A percentile compares a stretch with the other conserved stretches of the same genome.
Conservation (phyloP, 2,329 filamentous ascomycete genomes). For the Tolypocladium endophyticum region DNA sequence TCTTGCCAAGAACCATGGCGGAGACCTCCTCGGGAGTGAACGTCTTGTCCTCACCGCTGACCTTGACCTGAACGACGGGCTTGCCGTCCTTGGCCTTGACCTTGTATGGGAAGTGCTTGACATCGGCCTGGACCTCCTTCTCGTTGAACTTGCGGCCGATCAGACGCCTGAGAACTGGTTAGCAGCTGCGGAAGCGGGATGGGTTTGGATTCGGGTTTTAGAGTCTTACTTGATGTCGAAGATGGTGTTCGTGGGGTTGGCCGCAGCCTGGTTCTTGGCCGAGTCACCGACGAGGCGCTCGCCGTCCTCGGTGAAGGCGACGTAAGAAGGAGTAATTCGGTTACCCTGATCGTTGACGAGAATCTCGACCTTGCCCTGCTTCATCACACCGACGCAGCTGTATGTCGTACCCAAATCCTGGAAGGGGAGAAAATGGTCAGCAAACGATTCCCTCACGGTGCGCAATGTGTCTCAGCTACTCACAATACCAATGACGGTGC, state of each 20-base stretch:
- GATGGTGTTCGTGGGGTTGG: conserved; percentile 67
- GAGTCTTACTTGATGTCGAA: conserved; percentile 70
- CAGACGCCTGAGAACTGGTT: conserved; percentile 47
- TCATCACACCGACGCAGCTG: conserved; percentile 91
- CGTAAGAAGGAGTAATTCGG: conserved; percentile 91
- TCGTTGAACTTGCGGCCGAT: conserved; percentile 77
- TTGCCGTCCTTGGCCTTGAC: conserved; percentile 84
- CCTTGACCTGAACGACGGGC: conserved; percentile 69
- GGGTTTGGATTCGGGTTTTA: background rate
- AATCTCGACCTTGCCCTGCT: conserved; percentile 90
- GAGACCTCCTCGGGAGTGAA: conserved; percentile 76
- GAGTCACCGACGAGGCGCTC: conserved; percentile 96
- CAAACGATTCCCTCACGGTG: background rate
- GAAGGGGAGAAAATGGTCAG: background rate
- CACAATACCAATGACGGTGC: conserved; percentile 88
- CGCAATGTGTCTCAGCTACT: conserved; percentile 19
- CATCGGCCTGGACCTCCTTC: conserved; percentile 81
- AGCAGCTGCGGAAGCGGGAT: conserved; percentile 8
- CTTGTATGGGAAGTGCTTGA: conserved; percentile 99
- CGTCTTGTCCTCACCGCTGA: conserved; percentile 52
- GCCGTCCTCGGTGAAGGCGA: conserved; percentile 93
- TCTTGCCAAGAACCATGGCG: conserved; percentile 74
- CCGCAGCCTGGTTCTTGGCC: conserved; percentile 87
- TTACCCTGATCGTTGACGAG: conserved; percentile 94
- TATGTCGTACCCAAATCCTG: conserved; percentile 79